Evolutionary conservation across 495 filamentous ascomycete species (phyloP), one percentile per base, ranked within the genome.

Genomic region (Lindgomyces ingoldianus): DNA sequence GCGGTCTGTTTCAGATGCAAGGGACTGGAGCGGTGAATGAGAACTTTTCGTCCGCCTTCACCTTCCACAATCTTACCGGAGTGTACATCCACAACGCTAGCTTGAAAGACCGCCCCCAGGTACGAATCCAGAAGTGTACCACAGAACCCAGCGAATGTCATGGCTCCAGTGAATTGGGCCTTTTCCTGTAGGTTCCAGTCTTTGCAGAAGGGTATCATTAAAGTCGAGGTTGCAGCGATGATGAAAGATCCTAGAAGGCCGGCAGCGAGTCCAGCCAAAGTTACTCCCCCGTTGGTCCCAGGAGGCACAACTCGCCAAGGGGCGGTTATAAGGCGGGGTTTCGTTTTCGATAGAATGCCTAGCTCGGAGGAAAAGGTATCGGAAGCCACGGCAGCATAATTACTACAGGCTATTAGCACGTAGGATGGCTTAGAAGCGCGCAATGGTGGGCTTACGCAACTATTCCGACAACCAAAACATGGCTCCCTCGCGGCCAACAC

Each of bases 321-420:
- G 25, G 91, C 91, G 3, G 91, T 96, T 57, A 98, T 91, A n/a
- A 98, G 83, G 18, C 91, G 83, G 0, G 94, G 94, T 39, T 81
- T 76, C 22, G 81, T 81, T 62, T 81, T 86, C 18, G 92, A 88
- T 18, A 98, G 82, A 49, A 98, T 98, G 6, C 94, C 94, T 14
- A 98, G 85, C 76, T 98, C 94, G 12, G 93, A 97, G 57, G 89
- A 91, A 76, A 96, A 95, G 4, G 94, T 98, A 72, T 98, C 94
- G 27, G 94, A 89, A 12, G 91, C 86, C 21, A 93, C 90, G 24
- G 91, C 89, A 30, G 91, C 94, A 65, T 98, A 98, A 77, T 98
- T 76, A 11, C 69, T 68, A 29, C n/a, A 21, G 4, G 3, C n/a
- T n/a, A n/a, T n/a, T n/a, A n/a, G n/a, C n/a, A n/a, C n/a, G n/a